Percentiles rank a stretch among this genome's conserved stretches.
phyloP scores from a whole-genome alignment of 2,329 filamentous ascomycete genomes.

The Ascochyta clinopodiicola region DNA sequence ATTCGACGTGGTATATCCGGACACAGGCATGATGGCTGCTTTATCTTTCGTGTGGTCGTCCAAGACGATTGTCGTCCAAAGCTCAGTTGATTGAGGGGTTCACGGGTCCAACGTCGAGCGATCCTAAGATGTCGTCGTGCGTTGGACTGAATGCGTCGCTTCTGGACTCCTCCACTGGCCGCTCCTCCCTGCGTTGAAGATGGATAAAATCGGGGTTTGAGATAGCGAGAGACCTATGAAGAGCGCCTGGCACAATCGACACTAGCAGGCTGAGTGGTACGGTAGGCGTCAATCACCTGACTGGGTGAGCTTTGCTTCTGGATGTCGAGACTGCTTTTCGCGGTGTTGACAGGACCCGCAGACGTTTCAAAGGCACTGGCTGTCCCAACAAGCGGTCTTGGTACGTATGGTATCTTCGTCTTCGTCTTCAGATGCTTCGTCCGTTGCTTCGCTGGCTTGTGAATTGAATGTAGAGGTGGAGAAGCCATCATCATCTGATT shows the following conservation, averaged over 20 bases:
- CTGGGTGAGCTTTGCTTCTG: not conserved
- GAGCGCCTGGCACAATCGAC: too few relatives aligned
- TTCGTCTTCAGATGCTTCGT: conserved; percentile 9
- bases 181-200: conserved; percentile 6
- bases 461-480: conserved; percentile 2
- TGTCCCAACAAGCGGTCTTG: conserved; percentile 15
- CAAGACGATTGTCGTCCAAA: not conserved
- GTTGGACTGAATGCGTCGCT: not conserved
- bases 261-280: too few relatives aligned
- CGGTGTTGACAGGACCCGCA: conserved; percentile 15
- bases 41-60: not conserved
- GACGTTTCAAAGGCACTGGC: conserved; percentile 3
- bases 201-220: not conserved
- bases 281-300: too few relatives aligned
- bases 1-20: conserved; percentile 24
- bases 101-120: not conserved
- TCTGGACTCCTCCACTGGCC: conserved; percentile 13
- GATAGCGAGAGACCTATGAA: too few relatives aligned
- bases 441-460: conserved; percentile 6
- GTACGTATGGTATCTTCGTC: not conserved
- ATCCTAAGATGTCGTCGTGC: not conserved
- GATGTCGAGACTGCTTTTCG: not conserved
- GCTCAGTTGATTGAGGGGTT: not conserved
- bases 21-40: conserved; percentile 25
- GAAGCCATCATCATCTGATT: conserved; percentile 27